Evolutionary conservation across 768 basidiomycete species (phyloP).

Genomic region (Suillus cothurnatus): DNA sequence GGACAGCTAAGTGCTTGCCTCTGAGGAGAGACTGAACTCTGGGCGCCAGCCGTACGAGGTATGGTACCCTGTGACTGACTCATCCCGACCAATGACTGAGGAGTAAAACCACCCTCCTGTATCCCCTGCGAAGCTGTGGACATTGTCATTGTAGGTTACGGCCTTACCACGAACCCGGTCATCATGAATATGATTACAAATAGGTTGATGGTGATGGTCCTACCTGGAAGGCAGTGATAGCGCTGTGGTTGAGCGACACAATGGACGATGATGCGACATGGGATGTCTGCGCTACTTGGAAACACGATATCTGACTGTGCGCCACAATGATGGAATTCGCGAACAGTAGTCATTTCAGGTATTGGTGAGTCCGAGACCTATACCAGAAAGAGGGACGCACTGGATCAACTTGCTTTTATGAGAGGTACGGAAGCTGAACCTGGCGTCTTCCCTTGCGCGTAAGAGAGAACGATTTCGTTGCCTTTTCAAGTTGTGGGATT

Average conservation of each 20-base stretch:
- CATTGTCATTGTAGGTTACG: slow-evolving; percentile 31
- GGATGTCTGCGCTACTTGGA: slow-evolving; percentile 43
- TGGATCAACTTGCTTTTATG: slow-evolving; percentile 29
- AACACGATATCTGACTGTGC: slow-evolving; percentile 43
- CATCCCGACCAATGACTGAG: slow-evolving; percentile 20
- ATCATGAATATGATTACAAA: not conserved
- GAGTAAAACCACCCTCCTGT: slow-evolving; percentile 53
- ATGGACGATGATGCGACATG: slow-evolving; percentile 29
- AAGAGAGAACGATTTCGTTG: not conserved
- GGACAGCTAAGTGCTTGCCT: slow-evolving; percentile 17
- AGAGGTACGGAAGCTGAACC: slow-evolving; percentile 11
- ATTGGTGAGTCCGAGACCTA: not conserved
- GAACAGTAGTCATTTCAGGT: not conserved
- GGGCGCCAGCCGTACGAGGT: slow-evolving; percentile 39
- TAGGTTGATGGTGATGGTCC: slow-evolving; percentile 13
- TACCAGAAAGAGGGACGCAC: slow-evolving; percentile 17
- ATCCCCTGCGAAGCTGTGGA: slow-evolving; percentile 52
- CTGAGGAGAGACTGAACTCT: slow-evolving; percentile 41
- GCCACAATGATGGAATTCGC: not conserved
- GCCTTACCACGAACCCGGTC: slow-evolving; percentile 28
- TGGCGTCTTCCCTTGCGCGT: slow-evolving; percentile 1
- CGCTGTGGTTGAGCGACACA: slow-evolving; percentile 34
- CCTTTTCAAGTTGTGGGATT: not conserved
- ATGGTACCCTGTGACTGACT: slow-evolving; percentile 7
- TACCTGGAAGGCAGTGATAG: slow-evolving; percentile 52